A percentile compares a stretch with the other conserved stretches of the same genome.
These are phyloP conservation scores for Yarrowia bubula DNA, from an alignment of 805 yeast species.

Conservation along the genomic window DNA sequence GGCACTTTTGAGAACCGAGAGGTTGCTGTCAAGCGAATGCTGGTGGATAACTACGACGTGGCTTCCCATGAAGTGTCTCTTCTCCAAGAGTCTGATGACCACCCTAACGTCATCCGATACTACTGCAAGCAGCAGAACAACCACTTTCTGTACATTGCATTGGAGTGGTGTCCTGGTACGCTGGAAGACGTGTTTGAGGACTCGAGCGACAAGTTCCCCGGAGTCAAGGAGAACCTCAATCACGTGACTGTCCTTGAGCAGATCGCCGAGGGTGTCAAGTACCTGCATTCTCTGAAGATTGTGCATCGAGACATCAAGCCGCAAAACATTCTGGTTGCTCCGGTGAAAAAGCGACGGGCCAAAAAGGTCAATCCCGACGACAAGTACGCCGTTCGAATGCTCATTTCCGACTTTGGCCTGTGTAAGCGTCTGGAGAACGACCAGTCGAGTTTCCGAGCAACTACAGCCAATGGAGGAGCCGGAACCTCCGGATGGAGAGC, in stretches of 20 bases:
- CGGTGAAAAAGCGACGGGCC: slow-evolving; percentile 33
- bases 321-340: slow-evolving; percentile 61
- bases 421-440: slow-evolving; percentile 90
- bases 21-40: slow-evolving; percentile 93
- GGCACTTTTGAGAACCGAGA: slow-evolving; percentile 91
- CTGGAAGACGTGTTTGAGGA: slow-evolving; percentile 70
- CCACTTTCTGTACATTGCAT: slow-evolving; percentile 84
- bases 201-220: slow-evolving; percentile 42
- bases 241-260: slow-evolving; percentile 45
- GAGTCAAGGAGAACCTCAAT: slow-evolving; percentile 46
- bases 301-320: slow-evolving; percentile 57
- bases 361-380: slow-evolving; percentile 30
- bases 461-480: slow-evolving; percentile 79
- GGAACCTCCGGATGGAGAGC: slow-evolving; percentile 99
- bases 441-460: slow-evolving; percentile 90
- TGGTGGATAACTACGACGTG: slow-evolving; percentile 87
- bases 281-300: slow-evolving; percentile 37
- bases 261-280: slow-evolving; percentile 33
- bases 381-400: slow-evolving; percentile 53
- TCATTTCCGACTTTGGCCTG: slow-evolving; percentile 93
- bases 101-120: slow-evolving; percentile 90
- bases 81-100: slow-evolving; percentile 92
- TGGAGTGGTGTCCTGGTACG: slow-evolving; percentile 87
- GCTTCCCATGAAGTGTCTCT: slow-evolving; percentile 89
- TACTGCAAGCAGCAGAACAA: slow-evolving; percentile 91